Base-by-base conservation (phyloP, 2,329 filamentous ascomycete genomes). In the Clathrospora elynae region DNA sequence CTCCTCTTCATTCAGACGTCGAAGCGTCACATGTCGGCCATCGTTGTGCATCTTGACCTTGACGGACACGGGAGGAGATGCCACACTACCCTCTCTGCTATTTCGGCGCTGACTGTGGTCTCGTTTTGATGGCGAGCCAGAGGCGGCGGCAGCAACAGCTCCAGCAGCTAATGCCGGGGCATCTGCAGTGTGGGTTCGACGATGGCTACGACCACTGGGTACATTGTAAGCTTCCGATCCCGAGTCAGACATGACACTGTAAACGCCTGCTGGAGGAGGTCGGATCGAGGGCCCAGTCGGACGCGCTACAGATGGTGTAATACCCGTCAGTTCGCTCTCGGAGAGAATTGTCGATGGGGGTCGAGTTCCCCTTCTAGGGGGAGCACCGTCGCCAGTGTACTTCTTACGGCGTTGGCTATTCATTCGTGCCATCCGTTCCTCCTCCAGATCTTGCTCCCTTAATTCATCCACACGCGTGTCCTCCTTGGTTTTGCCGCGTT, bases 41-140 rank as follows among this genome's bases (percentile, higher is more conserved):
- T 85, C 81, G 44, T 79, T 78, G 64, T 84, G 81, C 76, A 84
- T 82, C 59, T 83, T 83, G 28, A 85, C 77, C 62, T 84, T 83
- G 41, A 86, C 77, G 19, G 78, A 82, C 32, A 84, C 80, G 2
- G 81, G 80, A n/a, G 80, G 81, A 0, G 79, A 81, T 16, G 73
- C 73, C 19, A 76, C 68, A 47, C 74, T 73, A 31, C 73, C 73
- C 30, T 75, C 72, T 39, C 50, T 53, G 38, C 66, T 67, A 45
- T 57, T 59, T 37, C 68, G 60, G 13, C 59, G 59, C 22, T 61
- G 50, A 39, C 61, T 57, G 30, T 46, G 38, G 19, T 63, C 60
- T 32, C 60, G 57, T 38, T 53, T 62, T n/a, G 61, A 62, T 9
- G 61, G 55, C 11, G 67, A 63, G 7, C 58, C 61, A 12, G 64